Evolutionary conservation across 2,329 filamentous ascomycete species (phyloP).

Genomic region (Xylaria digitata): DNA sequence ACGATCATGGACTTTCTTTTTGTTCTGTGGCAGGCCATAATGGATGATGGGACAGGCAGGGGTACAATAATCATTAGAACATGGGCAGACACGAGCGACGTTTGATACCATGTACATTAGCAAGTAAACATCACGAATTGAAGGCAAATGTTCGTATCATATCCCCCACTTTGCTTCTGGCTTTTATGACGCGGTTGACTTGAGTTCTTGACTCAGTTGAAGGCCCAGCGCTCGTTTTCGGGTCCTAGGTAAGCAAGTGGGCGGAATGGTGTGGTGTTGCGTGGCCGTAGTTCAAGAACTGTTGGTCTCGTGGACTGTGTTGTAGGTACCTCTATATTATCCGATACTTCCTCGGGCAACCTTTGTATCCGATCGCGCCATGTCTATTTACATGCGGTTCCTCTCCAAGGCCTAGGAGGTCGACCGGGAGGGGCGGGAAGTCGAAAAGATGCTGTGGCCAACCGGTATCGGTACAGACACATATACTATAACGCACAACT

Average conservation of each 20-base stretch:
- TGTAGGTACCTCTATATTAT: too few species aligned
- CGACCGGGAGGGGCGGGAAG: too few species aligned
- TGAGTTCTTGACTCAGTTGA: too few species aligned
- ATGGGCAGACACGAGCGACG: slow-evolving; percentile 33
- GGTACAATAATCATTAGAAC: slow-evolving; percentile 15
- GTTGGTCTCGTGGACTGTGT: not conserved
- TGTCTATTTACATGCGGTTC: too few species aligned
- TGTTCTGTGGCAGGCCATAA: slow-evolving; percentile 12
- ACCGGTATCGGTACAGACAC: too few species aligned
- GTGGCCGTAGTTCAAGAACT: too few species aligned
- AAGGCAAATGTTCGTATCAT: slow-evolving; percentile 17
- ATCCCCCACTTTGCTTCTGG: not conserved
- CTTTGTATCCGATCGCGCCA: too few species aligned
- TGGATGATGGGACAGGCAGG: slow-evolving; percentile 7
- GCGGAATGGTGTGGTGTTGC: not conserved
- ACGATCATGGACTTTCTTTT: slow-evolving; percentile 14
- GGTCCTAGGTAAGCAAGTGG: not conserved
- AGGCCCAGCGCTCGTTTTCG: not conserved
- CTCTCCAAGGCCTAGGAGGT: too few species aligned
- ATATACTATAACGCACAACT: too few species aligned
- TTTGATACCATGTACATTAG: slow-evolving; percentile 39
- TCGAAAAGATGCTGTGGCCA: too few species aligned
- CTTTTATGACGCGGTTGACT: too few species aligned
- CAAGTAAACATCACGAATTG: slow-evolving; percentile 31
- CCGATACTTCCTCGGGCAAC: too few species aligned